Conservation (phyloP, 495 filamentous ascomycete genomes). For the Talaromyces thailandensis region DNA sequence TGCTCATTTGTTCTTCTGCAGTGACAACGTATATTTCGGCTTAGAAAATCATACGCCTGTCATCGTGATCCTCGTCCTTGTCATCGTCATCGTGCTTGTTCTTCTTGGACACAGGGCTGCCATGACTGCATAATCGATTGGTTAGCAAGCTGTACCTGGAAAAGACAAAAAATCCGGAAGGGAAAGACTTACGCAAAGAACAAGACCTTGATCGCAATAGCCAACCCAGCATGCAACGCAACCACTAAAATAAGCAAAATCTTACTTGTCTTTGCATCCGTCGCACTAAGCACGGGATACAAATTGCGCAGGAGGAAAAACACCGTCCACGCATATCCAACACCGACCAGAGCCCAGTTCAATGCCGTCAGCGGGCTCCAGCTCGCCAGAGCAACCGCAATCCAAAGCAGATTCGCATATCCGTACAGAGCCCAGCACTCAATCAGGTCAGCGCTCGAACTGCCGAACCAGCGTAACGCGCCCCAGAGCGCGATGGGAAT, state of each 20-base stretch:
- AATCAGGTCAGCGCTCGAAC: slow-evolving; percentile 66
- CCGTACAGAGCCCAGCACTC: slow-evolving; percentile 94
- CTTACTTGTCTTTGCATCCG: slow-evolving; percentile 85
- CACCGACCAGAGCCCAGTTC: slow-evolving; percentile 87
- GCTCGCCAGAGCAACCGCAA: slow-evolving; percentile 83
- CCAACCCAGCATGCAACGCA: slow-evolving; percentile 73
- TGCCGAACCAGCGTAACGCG: slow-evolving; percentile 86
- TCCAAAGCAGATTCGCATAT: slow-evolving; percentile 93
- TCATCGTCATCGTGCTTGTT: slow-evolving; percentile 22
- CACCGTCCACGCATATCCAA: slow-evolving; percentile 81
- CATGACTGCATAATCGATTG: slow-evolving; percentile 34
- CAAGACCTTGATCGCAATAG: slow-evolving; percentile 87
- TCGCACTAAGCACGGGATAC: slow-evolving; percentile 87
- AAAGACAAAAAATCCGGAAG: background rate
- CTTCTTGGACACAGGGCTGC: slow-evolving; percentile 54
- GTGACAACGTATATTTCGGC: background rate
- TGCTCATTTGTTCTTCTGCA: background rate
- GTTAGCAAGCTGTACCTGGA: slow-evolving; percentile 10
- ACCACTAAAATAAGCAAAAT: slow-evolving; percentile 78
- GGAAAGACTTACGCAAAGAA: slow-evolving; percentile 68
- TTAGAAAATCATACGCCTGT: slow-evolving; percentile 25
- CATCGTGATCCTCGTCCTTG: slow-evolving; percentile 16
- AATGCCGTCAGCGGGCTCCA: slow-evolving; percentile 77
- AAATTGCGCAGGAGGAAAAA: slow-evolving; percentile 86
- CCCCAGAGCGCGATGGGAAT: slow-evolving; percentile 83